Base-by-base conservation (phyloP, 768 basidiomycete species). In the Pleurotus tuber-regium region DNA sequence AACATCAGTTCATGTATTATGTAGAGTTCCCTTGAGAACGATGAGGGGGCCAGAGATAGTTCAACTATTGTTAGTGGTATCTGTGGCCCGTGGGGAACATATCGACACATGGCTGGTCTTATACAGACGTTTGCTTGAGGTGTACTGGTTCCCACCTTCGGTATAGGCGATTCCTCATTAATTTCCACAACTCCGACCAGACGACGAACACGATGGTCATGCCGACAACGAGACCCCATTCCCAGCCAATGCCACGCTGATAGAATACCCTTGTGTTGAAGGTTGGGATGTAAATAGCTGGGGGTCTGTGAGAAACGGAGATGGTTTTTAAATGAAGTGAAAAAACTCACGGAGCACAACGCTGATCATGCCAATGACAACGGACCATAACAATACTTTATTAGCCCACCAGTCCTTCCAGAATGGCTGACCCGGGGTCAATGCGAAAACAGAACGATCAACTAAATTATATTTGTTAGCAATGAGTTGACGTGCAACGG, bases 121-220 rank as follows among this genome's bases (percentile, higher is more conserved):
- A n/a, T n/a, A n/a, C n/a, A n/a, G n/a, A n/a, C n/a, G n/a, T n/a
- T n/a, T n/a, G n/a, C n/a, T n/a, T n/a, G n/a, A n/a, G n/a, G n/a
- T n/a, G 46, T 8, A 53, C 53, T 0, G 55, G 59, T 10, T 50
- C 50, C 67, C 68, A 70, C 19, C 65, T 55, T 48, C 50, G 62
- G 54, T 66, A 70, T 43, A 70, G 43, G 2, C 55, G 58, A 44
- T 54, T 62, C 29, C 68, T 55, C 24, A 64, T 53, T 8, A 73
- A 19, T 55, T 73, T 73, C 72, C 72, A 72, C 2, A 72, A 14
- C 52, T 73, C 72, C 49, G 66, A 66, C 65, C 66, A 70, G 3
- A 61, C 51, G 12, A 73, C 55, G 52, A 71, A 73, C 3, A 65
- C 58, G 16, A 69, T 23, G 12, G 70, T 65, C 70, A 71, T 66